A percentile compares a stretch with the other conserved stretches of the same genome.
Evolutionary conservation across 2,329 filamentous ascomycete genomes (phyloP).

Genomic region (Sphaerulina musiva): DNA sequence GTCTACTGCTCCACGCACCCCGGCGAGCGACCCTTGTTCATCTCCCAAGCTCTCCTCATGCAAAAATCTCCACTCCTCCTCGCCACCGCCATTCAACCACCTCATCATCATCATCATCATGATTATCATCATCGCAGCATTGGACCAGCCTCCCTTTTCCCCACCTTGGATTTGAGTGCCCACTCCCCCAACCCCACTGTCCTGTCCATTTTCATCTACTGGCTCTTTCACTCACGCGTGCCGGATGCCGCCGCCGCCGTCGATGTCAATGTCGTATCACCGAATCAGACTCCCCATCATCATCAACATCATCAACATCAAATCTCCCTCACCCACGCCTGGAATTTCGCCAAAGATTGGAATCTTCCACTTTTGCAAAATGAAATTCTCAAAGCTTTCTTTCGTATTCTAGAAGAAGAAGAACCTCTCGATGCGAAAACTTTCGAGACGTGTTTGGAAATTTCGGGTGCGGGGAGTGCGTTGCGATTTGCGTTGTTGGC

Average conservation of each 20-base stretch:
- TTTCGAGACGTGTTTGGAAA: background rate
- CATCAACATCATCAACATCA: background rate
- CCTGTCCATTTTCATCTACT: slow-evolving; percentile 1
- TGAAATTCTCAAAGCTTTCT: background rate
- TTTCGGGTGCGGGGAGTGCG: background rate
- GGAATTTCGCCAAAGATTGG: slow-evolving; percentile 1
- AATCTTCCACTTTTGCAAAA: background rate
- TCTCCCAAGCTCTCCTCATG: background rate
- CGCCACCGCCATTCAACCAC: background rate
- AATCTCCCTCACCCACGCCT: background rate
- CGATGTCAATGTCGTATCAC: background rate
- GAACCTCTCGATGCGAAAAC: background rate
- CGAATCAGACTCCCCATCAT: background rate
- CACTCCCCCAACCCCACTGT: background rate
- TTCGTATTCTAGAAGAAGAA: background rate
- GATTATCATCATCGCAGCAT: background rate
- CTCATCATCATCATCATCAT: too few relatives aligned
- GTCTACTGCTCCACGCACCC: background rate
- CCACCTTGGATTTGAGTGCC: background rate
- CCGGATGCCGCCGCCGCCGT: background rate
- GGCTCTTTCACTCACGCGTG: background rate
- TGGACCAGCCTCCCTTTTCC: background rate
- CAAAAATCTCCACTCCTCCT: background rate
- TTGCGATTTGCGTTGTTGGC: slow-evolving; percentile 7
- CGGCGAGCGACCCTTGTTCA: background rate